These are phyloP conservation scores for Ramaria sp. DNA, from an alignment of 768 basidiomycete species.

Conservation along the genomic window DNA sequence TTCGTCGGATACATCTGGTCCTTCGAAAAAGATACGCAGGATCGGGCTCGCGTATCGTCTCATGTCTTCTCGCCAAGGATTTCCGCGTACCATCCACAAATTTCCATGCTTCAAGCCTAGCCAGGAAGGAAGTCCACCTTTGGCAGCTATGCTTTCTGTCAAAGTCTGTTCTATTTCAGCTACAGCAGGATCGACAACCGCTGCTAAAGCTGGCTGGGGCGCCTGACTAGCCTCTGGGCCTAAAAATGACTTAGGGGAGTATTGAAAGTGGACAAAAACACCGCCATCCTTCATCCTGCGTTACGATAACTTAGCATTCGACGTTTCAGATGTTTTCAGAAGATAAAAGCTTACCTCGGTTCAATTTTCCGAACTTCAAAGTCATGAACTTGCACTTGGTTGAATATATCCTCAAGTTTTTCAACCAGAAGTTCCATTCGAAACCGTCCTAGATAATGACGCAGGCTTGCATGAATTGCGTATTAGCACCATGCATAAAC, in stretches of 20 bases:
- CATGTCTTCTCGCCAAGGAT: slow-evolving; percentile 88
- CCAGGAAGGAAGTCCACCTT: slow-evolving; percentile 59
- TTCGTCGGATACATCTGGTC: slow-evolving; percentile 79
- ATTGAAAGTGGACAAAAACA: slow-evolving; percentile 69
- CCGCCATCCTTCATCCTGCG: slow-evolving; percentile 70
- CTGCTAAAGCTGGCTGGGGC: slow-evolving; percentile 13
- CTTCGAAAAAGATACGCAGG: slow-evolving; percentile 76
- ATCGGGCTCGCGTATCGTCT: slow-evolving; percentile 64
- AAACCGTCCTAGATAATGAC: slow-evolving; percentile 50
- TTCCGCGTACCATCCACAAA: slow-evolving; percentile 66
- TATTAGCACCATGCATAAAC: slow-evolving; percentile 3
- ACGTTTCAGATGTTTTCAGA: not conserved
- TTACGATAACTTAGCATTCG: slow-evolving; percentile 14
- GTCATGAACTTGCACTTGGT: slow-evolving; percentile 37
- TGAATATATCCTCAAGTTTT: slow-evolving; percentile 36
- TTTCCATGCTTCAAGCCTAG: slow-evolving; percentile 35
- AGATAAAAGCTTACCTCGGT: slow-evolving; percentile 18
- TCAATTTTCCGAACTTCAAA: slow-evolving; percentile 57
- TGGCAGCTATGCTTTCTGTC: slow-evolving; percentile 28
- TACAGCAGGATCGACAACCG: slow-evolving; percentile 27
- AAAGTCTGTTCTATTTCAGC: slow-evolving; percentile 39
- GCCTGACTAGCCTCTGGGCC: not conserved
- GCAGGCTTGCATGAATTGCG: slow-evolving; percentile 31
- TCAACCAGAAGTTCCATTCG: slow-evolving; percentile 49
- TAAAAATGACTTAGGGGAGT: slow-evolving; percentile 17